phyloP scores from a whole-genome alignment of 2,329 filamentous ascomycete species.

The Sclerotinia spermophila region DNA sequence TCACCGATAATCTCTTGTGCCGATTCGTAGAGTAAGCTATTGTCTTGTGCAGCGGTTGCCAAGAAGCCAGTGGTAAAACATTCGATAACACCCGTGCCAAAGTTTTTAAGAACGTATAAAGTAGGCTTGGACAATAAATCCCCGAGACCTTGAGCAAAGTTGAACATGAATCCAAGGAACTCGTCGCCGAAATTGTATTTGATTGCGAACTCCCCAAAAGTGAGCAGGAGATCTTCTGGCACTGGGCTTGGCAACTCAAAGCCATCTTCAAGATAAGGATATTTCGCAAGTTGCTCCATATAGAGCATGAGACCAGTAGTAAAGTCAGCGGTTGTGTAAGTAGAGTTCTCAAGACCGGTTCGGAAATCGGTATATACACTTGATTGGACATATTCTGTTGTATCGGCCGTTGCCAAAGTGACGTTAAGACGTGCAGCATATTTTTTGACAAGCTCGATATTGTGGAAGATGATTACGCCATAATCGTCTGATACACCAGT shows the following conservation, averaged over 20 bases:
- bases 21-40: constrained; percentile 25
- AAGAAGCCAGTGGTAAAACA: constrained; percentile 22
- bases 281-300: constrained; percentile 34
- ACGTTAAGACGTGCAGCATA: constrained; percentile 22
- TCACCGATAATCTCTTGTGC: constrained; percentile 11
- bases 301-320: constrained; percentile 18
- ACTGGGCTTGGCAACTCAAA: constrained; percentile 40
- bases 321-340: constrained; percentile 16
- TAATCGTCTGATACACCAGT: constrained; percentile 39
- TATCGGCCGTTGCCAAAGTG: background rate
- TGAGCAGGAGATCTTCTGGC: constrained; percentile 26
- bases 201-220: constrained; percentile 28
- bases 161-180: constrained; percentile 42
- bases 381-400: background rate
- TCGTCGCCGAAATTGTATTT: constrained; percentile 39
- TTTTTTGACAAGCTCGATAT: constrained; percentile 15
- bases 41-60: constrained; percentile 19
- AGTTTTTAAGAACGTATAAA: constrained; percentile 45
- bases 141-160: constrained; percentile 44
- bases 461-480: constrained; percentile 36
- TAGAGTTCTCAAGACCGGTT: constrained; percentile 18
- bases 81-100: constrained; percentile 31
- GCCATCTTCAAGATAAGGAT: constrained; percentile 38
- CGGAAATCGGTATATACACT: constrained; percentile 16
- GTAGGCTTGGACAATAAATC: constrained; percentile 44